These are phyloP conservation scores for Rhizopogon vinicolor DNA, from an alignment of 768 basidiomycete species.

Conservation along the genomic window DNA sequence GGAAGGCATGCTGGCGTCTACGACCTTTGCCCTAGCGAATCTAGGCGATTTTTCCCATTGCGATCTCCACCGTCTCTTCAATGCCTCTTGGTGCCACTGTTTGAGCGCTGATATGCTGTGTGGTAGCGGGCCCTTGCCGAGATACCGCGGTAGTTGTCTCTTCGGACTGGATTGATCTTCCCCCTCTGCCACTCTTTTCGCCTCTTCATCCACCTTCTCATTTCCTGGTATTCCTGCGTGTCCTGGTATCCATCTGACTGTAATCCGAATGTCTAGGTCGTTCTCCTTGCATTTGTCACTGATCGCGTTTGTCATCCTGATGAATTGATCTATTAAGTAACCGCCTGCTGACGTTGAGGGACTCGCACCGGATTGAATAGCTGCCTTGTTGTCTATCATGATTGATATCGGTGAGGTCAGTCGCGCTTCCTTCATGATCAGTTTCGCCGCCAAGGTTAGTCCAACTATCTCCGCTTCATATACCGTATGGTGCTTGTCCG, in stretches of 20 bases:
- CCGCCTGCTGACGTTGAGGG: background rate
- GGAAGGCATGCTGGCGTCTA: background rate
- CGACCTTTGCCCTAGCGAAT: background rate
- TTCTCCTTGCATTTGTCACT: background rate
- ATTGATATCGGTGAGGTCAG: background rate
- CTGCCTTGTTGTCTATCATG: conserved; percentile 8
- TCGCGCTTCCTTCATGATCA: background rate
- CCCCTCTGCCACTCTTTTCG: conserved; percentile 13
- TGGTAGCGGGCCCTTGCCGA: background rate
- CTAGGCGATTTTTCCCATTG: background rate
- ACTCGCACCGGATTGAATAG: background rate
- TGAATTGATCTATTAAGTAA: conserved; percentile 6
- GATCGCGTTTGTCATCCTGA: background rate
- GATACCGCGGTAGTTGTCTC: background rate
- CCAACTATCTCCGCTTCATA: conserved; percentile 14
- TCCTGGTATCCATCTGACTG: conserved; percentile 12
- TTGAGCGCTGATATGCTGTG: background rate
- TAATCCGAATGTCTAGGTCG: background rate
- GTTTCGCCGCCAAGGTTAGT: conserved; percentile 2
- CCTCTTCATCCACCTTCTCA: conserved; percentile 15
- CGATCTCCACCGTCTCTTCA: background rate
- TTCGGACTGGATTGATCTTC: background rate
- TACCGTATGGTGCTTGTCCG: conserved; percentile 4
- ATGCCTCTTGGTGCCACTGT: background rate
- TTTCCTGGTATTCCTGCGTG: conserved; percentile 14